Conservation (phyloP, 306 rosid species). For the Malus asiatica region DNA sequence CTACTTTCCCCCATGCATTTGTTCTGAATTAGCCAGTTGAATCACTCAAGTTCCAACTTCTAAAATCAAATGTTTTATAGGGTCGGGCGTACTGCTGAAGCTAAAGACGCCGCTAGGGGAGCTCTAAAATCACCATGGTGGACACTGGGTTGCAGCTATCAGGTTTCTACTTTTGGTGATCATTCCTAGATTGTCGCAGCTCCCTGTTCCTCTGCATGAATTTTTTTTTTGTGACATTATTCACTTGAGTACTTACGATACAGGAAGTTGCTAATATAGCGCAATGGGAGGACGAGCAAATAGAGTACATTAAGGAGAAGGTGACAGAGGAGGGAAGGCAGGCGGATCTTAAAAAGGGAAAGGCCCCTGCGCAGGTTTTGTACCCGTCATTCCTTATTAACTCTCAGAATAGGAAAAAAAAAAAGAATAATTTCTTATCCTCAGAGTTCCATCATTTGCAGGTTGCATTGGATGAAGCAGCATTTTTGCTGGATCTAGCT, state of each 20-base stretch:
- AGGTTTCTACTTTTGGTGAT: constrained; percentile 28
- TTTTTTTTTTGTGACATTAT: background rate
- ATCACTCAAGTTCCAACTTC: constrained; percentile 8
- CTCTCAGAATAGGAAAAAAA: background rate
- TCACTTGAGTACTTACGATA: constrained; percentile 7
- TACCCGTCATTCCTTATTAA: background rate
- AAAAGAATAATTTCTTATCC: background rate
- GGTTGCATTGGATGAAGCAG: constrained; percentile 92
- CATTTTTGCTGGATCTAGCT: constrained; percentile 83
- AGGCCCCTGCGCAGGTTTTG: constrained; percentile 75
- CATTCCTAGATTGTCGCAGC: constrained; percentile 4
- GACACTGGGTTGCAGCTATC: constrained; percentile 85
- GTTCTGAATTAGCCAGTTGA: constrained; percentile 3
- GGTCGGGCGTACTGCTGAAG: constrained; percentile 76
- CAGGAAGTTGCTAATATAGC: constrained; percentile 87
- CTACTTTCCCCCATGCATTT: background rate
- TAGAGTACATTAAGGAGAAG: constrained; percentile 80
- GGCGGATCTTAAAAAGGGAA: constrained; percentile 79
- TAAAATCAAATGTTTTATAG: constrained; percentile 29
- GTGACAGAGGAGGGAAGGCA: constrained; percentile 84
- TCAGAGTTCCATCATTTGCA: constrained; percentile 21
- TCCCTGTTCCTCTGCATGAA: background rate
- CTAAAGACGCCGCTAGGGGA: constrained; percentile 90
- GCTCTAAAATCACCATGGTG: constrained; percentile 96
- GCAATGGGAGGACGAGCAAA: constrained; percentile 95